These are phyloP conservation scores for Leishmania turanica DNA, from an alignment of 208 protist genomes.

Conservation along the genomic window DNA sequence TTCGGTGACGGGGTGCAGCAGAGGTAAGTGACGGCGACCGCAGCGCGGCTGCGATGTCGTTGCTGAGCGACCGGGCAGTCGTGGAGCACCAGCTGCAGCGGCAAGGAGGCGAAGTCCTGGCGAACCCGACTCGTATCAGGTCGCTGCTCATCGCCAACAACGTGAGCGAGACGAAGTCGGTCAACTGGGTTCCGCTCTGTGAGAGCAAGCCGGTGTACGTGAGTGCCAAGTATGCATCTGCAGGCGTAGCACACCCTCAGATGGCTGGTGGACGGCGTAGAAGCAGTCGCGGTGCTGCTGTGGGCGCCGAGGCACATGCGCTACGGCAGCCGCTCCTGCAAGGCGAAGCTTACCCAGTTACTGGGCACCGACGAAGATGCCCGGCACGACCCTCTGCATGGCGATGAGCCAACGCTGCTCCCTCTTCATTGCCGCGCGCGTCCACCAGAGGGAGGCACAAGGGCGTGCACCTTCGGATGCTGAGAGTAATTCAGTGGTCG, in stretches of 20 bases:
- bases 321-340: constrained; percentile 32
- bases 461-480: not conserved
- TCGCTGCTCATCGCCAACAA: constrained; percentile 35
- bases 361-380: constrained; percentile 43
- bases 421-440: not conserved
- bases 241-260: constrained; percentile 34
- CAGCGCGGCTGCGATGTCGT: not conserved
- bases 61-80: constrained; percentile 5
- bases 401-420: constrained; percentile 25
- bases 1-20: not conserved
- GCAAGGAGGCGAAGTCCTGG: constrained; percentile 39
- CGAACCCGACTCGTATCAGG: constrained; percentile 17
- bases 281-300: constrained; percentile 22
- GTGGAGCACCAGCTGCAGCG: constrained; percentile 43
- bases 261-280: constrained; percentile 41
- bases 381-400: constrained; percentile 36
- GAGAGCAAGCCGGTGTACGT: constrained; percentile 4
- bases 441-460: not conserved
- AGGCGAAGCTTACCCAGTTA: constrained; percentile 26
- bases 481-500: not conserved
- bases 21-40: not conserved
- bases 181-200: constrained; percentile 40
- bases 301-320: constrained; percentile 45
- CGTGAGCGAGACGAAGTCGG: constrained; percentile 22
- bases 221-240: constrained; percentile 12